Base-by-base conservation (phyloP, 768 basidiomycete genomes). In the Russula sp. region DNA sequence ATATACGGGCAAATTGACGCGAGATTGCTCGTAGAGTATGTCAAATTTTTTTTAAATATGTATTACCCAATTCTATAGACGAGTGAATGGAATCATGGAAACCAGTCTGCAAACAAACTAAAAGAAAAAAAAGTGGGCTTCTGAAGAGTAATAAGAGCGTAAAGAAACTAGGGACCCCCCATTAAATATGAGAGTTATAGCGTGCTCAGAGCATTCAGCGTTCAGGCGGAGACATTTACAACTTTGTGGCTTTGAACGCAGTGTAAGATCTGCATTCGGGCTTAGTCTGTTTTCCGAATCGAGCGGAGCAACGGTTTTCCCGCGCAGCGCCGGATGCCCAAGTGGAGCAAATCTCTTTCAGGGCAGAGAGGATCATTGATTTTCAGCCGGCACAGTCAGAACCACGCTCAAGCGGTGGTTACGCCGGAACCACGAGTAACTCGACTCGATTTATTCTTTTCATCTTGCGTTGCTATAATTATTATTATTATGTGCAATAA, bases 141-240 rank as follows among this genome's bases (percentile, higher is more conserved):
- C 48, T 42, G 32, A 50, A 49, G 48, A 39, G 58, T 59, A 51
- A 59, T 59, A 35, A 59, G 58, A 42, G 58, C 49, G 49, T 58
- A 58, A 58, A 41, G 5, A 48, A 8, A 10, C 22, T 38, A 41
- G 3, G 8, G 9, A 38, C 20, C 25, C 2, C 41, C 25, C 18
- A 5, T 20, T 16, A 18, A 22, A 20, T 20, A n/a, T 16, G 29
- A 41, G 41, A 32, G 25, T 20, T 7, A 46, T 16, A 18, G 36
- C 45, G 36, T 25, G 50, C 34, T 20, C 11, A 7, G 5, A 29
- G 25, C 25, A 3, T 9, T 38, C 36, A 38, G 13, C 5, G 36
- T 9, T 38, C 36, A 38, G 36, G 36, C 4, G 3, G 25, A 3
- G 25, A 29, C 25, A 3, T 29, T 2, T 29, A 29, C 25, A 2